Percentiles rank a stretch among this genome's conserved stretches.
These are phyloP conservation scores for Cryphonectria naterciae DNA, from an alignment of 2,329 filamentous ascomycete genomes.

Conservation along the genomic window DNA sequence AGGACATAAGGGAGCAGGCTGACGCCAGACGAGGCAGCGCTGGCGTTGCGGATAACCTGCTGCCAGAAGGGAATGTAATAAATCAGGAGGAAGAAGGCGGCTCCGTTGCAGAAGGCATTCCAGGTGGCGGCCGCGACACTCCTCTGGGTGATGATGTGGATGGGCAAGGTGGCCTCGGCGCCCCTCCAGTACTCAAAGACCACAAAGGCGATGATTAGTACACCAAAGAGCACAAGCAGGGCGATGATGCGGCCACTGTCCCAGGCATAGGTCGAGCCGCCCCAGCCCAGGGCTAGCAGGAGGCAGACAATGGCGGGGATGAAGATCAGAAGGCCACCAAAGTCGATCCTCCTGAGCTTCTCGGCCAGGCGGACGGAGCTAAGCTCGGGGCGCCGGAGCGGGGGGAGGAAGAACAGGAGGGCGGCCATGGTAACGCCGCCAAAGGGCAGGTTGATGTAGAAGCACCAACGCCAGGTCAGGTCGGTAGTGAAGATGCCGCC, in stretches of 20 bases:
- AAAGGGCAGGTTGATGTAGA: conserved; percentile 35
- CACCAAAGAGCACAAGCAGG: conserved; percentile 30
- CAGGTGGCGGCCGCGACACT: too few relatives aligned
- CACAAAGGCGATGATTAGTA: too few relatives aligned
- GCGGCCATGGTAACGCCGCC: conserved; percentile 30
- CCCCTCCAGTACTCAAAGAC: too few relatives aligned
- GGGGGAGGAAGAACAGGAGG: conserved; percentile 13
- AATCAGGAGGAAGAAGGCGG: too few relatives aligned
- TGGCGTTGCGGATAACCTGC: too few relatives aligned
- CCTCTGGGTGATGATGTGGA: too few relatives aligned
- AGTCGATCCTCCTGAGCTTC: conserved; percentile 37
- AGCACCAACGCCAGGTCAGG: conserved; percentile 33
- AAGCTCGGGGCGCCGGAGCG: conserved; percentile 29
- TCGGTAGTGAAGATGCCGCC: conserved; percentile 20
- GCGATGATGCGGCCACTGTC: conserved; percentile 42
- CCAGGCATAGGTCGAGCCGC: conserved; percentile 46
- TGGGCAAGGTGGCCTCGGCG: too few relatives aligned
- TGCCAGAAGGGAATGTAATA: too few relatives aligned
- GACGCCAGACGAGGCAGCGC: too few relatives aligned
- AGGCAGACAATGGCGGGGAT: conserved; percentile 42
- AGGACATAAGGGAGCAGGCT: too few relatives aligned
- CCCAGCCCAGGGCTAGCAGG: conserved; percentile 54
- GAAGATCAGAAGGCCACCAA: conserved; percentile 34
- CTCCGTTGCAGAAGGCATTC: too few relatives aligned
- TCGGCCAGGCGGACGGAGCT: conserved; percentile 40